phyloP scores from a whole-genome alignment of 106 monocot genomes.

The Gastrodia elata region DNA sequence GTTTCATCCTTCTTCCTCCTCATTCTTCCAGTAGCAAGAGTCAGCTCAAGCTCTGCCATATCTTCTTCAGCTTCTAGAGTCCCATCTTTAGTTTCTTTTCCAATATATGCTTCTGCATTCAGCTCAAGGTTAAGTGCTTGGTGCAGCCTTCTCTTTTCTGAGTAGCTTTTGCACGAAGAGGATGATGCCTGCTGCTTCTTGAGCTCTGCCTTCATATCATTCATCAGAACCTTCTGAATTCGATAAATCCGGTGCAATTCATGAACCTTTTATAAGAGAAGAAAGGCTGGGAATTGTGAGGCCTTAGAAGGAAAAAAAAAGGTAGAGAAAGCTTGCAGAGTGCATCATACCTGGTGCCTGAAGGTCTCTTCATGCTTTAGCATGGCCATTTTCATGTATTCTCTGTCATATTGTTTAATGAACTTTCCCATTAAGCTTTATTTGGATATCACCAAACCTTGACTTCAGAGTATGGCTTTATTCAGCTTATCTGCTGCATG shows the following conservation, averaged over 20 bases:
- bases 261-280: conserved; percentile 30
- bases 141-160: background rate
- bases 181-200: conserved; percentile 16
- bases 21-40: conserved; percentile 37
- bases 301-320: background rate
- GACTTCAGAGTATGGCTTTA: conserved; percentile 1
- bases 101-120: conserved; percentile 6
- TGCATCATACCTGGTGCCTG: conserved; percentile 36
- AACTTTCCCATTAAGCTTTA: conserved; percentile 28
- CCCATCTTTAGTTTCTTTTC: background rate
- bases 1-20: conserved; percentile 25
- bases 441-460: background rate
- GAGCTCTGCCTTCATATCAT: conserved; percentile 26
- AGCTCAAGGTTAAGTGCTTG: conserved; percentile 18
- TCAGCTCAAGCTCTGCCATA: conserved; percentile 28
- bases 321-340: background rate
- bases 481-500: background rate
- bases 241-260: conserved; percentile 54
- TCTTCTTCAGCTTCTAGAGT: conserved; percentile 9
- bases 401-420: conserved; percentile 32
- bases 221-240: conserved; percentile 35
- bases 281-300: background rate
- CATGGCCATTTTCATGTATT: conserved; percentile 52
- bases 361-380: conserved; percentile 55
- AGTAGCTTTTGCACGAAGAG: background rate